A percentile compares a stretch with the other conserved stretches of the same genome.
These are phyloP conservation scores for Leccinum uliginosum DNA, from an alignment of 768 basidiomycete species.

Conservation along the genomic window DNA sequence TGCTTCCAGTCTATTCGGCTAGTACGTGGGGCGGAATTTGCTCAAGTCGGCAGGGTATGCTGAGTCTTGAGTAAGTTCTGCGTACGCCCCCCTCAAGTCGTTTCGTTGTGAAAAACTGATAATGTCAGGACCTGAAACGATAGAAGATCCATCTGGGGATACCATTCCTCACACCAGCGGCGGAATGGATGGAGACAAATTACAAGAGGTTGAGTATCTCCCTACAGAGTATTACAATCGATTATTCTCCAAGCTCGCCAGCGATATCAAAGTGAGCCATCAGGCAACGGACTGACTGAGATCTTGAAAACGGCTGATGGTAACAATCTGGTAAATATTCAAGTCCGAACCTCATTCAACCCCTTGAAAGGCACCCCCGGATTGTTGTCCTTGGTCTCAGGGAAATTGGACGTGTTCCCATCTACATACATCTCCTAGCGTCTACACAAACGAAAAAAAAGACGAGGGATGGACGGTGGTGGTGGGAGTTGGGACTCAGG, in stretches of 20 bases:
- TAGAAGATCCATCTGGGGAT: neutral
- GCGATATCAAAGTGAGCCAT: conserved; percentile 51
- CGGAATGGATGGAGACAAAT: neutral
- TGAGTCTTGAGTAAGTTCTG: neutral
- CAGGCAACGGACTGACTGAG: conserved; percentile 28
- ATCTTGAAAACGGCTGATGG: neutral
- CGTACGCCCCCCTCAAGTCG: neutral
- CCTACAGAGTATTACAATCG: conserved; percentile 47
- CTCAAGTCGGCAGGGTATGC: neutral
- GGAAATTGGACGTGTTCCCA: conserved; percentile 10
- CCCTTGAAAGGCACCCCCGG: neutral
- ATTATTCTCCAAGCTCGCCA: conserved; percentile 56
- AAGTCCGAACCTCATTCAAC: neutral
- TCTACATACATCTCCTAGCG: conserved; percentile 16
- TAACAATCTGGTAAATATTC: neutral
- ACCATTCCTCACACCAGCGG: neutral
- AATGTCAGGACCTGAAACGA: neutral
- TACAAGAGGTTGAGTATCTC: conserved; percentile 20
- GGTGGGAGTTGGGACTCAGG: conserved; percentile 76
- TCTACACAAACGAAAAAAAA: conserved; percentile 52
- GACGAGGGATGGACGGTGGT: conserved; percentile 66
- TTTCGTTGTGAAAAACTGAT: conserved; percentile 1
- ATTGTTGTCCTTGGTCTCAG: neutral
- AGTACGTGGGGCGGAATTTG: neutral
- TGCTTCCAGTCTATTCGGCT: neutral